These are phyloP conservation scores for Dactylorhiza incarnata DNA, from an alignment of 106 monocot genomes.

Conservation along the genomic window DNA sequence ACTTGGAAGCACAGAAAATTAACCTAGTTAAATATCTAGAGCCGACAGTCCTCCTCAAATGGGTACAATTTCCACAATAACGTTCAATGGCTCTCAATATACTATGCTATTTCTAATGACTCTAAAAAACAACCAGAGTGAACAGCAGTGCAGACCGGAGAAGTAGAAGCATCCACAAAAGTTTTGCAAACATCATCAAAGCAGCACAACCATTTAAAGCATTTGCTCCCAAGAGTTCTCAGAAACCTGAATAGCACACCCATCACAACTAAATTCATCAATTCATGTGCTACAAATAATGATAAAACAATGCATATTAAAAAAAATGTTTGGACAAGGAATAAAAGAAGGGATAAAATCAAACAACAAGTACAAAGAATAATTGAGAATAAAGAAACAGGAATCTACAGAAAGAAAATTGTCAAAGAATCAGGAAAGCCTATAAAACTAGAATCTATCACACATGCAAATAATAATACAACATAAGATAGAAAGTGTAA, in stretches of 20 bases:
- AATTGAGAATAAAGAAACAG: background rate
- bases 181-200: slow-evolving; percentile 42
- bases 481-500: background rate
- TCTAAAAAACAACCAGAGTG: slow-evolving; percentile 4
- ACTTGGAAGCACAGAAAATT: background rate
- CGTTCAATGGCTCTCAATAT: slow-evolving; percentile 5
- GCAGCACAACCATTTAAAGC: slow-evolving; percentile 50
- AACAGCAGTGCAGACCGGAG: slow-evolving; percentile 11
- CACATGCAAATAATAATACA: background rate
- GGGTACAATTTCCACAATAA: background rate
- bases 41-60: background rate
- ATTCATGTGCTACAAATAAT: slow-evolving; percentile 7
- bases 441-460: background rate
- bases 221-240: slow-evolving; percentile 53
- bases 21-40: background rate
- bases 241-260: slow-evolving; percentile 48
- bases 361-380: background rate
- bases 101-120: slow-evolving; percentile 6
- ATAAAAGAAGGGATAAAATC: background rate
- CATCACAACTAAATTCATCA: slow-evolving; percentile 27
- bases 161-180: slow-evolving; percentile 23
- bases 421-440: background rate
- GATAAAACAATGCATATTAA: background rate
- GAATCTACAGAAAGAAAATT: background rate
- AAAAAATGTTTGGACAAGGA: background rate